These are phyloP conservation scores for Athelia sp. DNA, from an alignment of 1,284 basidiomycete species.

Conservation along the genomic window DNA sequence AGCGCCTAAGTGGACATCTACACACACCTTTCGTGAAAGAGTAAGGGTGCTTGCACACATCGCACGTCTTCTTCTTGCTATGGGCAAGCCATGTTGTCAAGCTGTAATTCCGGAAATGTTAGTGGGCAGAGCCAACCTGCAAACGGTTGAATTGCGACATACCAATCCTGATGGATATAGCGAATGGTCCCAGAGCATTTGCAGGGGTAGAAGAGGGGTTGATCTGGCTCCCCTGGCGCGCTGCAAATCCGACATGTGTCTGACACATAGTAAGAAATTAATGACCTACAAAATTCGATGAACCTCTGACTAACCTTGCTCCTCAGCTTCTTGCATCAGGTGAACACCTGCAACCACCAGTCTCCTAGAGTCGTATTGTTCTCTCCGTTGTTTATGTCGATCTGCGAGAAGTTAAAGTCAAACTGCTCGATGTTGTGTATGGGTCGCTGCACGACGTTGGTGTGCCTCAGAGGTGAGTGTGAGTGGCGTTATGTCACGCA, in stretches of 20 bases:
- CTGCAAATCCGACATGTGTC: conserved; percentile 92
- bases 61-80: conserved; percentile 93
- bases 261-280: conserved; percentile 16
- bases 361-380: no score
- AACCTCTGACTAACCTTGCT: conserved; percentile 12
- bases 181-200: conserved; percentile 96
- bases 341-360: neutral
- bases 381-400: no score
- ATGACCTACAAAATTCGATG: neutral
- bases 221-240: conserved; percentile 79
- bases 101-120: conserved; percentile 34
- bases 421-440: no score
- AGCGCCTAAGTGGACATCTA: neutral
- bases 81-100: conserved; percentile 93
- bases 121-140: conserved; percentile 15
- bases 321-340: conserved; percentile 14
- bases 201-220: conserved; percentile 93
- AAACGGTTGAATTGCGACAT: conserved; percentile 22
- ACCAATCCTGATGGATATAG: conserved; percentile 96
- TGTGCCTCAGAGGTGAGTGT: no score
- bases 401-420: no score
- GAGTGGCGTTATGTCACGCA: no score
- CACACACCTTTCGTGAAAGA: conserved; percentile 83
- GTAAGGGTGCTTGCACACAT: conserved; percentile 94
- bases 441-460: no score